A percentile compares a stretch with the other conserved stretches of the same genome.
phyloP scores from a whole-genome alignment of 2,329 filamentous ascomycete genomes.

The Trichoderma oligosporum region DNA sequence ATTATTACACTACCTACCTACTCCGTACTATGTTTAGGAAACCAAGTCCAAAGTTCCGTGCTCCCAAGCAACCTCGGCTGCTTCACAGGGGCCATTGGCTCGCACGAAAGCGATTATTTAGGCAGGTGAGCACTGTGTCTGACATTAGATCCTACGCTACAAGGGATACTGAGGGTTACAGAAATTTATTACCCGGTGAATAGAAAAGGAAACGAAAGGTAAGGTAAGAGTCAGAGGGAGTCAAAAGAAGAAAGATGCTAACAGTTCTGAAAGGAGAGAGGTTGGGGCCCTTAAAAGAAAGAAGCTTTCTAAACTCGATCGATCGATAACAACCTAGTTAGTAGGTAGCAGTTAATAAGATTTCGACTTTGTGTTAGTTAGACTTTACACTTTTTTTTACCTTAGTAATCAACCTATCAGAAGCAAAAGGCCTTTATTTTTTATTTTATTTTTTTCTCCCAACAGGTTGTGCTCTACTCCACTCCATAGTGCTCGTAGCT shows the following conservation, averaged over 20 bases:
- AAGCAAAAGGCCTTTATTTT: too few species aligned
- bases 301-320: background rate
- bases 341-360: background rate
- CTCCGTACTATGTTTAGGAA: background rate
- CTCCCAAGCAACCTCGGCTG: too few species aligned
- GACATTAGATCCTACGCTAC: background rate
- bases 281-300: too few species aligned
- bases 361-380: too few species aligned
- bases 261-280: too few species aligned
- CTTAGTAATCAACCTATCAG: too few species aligned
- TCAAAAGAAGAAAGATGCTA: too few species aligned
- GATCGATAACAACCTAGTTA: background rate
- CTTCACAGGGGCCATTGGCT: background rate
- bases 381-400: too few species aligned
- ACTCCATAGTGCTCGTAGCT: background rate
- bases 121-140: slow-evolving; percentile 3
- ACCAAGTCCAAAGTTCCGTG: background rate
- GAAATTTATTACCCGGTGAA: background rate
- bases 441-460: slow-evolving; percentile 4
- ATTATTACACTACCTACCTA: too few species aligned
- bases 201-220: background rate
- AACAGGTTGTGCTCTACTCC: background rate
- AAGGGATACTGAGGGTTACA: background rate
- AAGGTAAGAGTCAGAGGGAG: too few species aligned
- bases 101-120: slow-evolving; percentile 6